These are phyloP conservation scores for Patellaria atrata DNA, from an alignment of 495 filamentous ascomycete species.

Conservation along the genomic window DNA sequence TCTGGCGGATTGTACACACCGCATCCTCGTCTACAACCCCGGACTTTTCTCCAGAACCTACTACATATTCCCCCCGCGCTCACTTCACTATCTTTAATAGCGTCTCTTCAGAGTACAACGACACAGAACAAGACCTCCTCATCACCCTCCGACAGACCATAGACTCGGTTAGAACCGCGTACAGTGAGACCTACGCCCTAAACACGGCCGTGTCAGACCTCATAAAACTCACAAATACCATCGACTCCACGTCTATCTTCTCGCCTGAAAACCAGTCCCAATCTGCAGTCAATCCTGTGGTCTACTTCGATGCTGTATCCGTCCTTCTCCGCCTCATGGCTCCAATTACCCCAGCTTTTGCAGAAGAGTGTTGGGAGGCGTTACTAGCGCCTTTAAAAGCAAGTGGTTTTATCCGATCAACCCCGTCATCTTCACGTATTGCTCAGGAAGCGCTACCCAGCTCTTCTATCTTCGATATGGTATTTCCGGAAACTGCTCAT, in stretches of 20 bases:
- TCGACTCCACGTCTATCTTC: slow-evolving; percentile 29
- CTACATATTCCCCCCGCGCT: not conserved
- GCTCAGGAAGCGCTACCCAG: not conserved
- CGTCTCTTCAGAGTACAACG: no score
- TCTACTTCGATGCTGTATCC: slow-evolving; percentile 24
- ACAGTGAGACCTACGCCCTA: slow-evolving; percentile 53
- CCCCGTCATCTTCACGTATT: slow-evolving; percentile 11
- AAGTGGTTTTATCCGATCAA: not conserved
- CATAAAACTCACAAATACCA: slow-evolving; percentile 58
- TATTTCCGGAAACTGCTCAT: slow-evolving; percentile 32
- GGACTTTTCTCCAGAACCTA: not conserved
- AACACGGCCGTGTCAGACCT: slow-evolving; percentile 75
- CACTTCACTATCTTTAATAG: no score
- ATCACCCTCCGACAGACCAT: slow-evolving; percentile 53
- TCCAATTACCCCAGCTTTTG: slow-evolving; percentile 61
- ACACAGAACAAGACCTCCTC: slow-evolving; percentile 34
- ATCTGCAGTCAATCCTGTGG: slow-evolving; percentile 26
- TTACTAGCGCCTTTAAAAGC: slow-evolving; percentile 25
- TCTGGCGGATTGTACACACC: slow-evolving; percentile 52
- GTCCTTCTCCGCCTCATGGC: slow-evolving; percentile 55
- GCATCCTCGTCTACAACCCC: no score
- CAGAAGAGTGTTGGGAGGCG: slow-evolving; percentile 65
- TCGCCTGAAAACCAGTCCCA: slow-evolving; percentile 9
- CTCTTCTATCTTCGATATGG: slow-evolving; percentile 12
- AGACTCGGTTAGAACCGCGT: slow-evolving; percentile 48